Evolutionary conservation across 148 eudicot genomes (phyloP).

Genomic region (Chenopodium quinoa): DNA sequence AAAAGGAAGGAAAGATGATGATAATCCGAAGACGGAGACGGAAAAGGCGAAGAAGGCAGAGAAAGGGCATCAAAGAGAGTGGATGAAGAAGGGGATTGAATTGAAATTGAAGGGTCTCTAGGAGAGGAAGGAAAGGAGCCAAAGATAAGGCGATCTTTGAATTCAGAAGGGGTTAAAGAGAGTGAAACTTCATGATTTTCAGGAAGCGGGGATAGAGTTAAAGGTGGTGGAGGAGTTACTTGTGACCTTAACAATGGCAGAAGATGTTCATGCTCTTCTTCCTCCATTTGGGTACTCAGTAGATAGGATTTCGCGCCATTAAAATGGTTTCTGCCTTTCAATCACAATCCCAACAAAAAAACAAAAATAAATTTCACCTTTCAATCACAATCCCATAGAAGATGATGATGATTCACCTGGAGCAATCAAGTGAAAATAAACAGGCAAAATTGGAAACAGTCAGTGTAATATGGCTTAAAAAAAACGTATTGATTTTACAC

Average conservation of each 20-base stretch:
- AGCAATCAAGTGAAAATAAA: no score
- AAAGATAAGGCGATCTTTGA: constrained; percentile 75
- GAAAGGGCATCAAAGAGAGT: constrained; percentile 43
- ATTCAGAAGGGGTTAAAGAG: constrained; percentile 56
- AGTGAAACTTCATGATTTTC: constrained; percentile 60
- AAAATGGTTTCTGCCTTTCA: not conserved
- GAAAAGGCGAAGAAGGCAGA: constrained; percentile 13
- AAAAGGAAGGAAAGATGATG: not conserved
- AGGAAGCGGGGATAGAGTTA: constrained; percentile 46
- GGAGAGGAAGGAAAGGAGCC: constrained; percentile 41
- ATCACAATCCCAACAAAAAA: no score
- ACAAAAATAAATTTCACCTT: no score
- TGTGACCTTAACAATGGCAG: constrained; percentile 43
- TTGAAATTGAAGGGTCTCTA: constrained; percentile 15
- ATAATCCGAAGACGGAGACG: constrained; percentile 28
- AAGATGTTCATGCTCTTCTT: constrained; percentile 67
- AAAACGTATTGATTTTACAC: not conserved
- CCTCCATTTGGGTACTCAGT: constrained; percentile 48
- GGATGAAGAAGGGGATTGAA: constrained; percentile 26
- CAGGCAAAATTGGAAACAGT: no score
- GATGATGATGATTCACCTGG: no score
- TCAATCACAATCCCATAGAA: no score
- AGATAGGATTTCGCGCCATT: constrained; percentile 22
- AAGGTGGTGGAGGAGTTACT: constrained; percentile 33
- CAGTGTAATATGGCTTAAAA: not conserved